Evolutionary conservation across 108 stramenopile genomes (phyloP), one percentile per base, ranked within the genome.

Genomic region (Skeletonema potamos): DNA sequence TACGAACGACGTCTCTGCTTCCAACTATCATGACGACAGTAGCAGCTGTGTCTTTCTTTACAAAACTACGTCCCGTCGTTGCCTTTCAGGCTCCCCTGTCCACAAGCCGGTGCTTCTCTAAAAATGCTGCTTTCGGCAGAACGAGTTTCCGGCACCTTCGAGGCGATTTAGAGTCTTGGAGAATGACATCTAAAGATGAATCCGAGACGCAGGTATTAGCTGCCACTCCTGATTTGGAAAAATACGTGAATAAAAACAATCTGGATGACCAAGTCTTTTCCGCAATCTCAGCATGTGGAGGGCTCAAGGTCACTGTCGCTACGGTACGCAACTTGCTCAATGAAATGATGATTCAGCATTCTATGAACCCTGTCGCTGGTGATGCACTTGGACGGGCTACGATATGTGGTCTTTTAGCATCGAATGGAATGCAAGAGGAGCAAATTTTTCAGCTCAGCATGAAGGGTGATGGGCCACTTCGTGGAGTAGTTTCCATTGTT

Each of bases 251-350:
- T 69, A 70, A 77, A 30, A 86, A 86, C 74, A 95, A 95, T 68
- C 48, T 64, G 17, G 41, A 78, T 27, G 94, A 95, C 81, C 94
- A 95, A 77, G 84, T 95, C 9, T 87, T 92, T 61, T 88, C 91
- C 17, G 87, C 87, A 39, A 87, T 95, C 9, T 92, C 94, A 15
- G 64, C 61, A 36, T 78, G 84, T 70, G 94, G 94, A 4, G 83
- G 85, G 18, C 82, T 95, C 55, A 95, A 95, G 72, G 86, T 95
- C 11, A 92, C 94, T 0, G 88, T 85, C 9, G 74, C 77, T 18
- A 92, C 94, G n/a, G 70, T 87, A 6, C 88, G 94, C 5, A 95
- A 95, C 69, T 51, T 91, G 62, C 62, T 95, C 17, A 95, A 95
- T 62, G 92, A 95, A 62, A 48, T 90, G 51, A 87, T 87, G 84